Percentiles rank a stretch among this genome's conserved stretches.
phyloP scores from a whole-genome alignment of 495 filamentous ascomycete genomes.

The Annulohypoxylon maeteangense region DNA sequence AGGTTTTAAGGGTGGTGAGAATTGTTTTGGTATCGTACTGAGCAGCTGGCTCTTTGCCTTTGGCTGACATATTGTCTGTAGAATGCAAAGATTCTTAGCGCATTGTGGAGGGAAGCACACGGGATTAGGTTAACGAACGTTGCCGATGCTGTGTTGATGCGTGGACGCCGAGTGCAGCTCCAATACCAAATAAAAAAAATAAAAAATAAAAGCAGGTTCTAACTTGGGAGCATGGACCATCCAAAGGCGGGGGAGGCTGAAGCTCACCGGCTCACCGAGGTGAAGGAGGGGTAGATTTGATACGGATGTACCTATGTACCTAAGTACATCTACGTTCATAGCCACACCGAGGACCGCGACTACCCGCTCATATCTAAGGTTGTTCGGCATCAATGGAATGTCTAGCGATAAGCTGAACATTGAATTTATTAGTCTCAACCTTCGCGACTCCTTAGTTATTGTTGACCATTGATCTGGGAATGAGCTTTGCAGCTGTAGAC shows the following conservation, averaged over 20 bases:
- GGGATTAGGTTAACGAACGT: not conserved
- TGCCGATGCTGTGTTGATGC: not conserved
- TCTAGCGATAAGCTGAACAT: no score
- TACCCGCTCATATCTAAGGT: not conserved
- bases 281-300: conserved; percentile 31
- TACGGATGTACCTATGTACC: not conserved
- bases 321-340: not conserved
- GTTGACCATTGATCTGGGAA: not conserved
- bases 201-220: conserved; percentile 6
- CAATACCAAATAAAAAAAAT: conserved; percentile 12
- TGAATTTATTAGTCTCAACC: not conserved
- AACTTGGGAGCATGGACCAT: conserved; percentile 32
- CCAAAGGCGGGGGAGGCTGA: conserved; percentile 31
- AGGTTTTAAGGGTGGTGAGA: not conserved
- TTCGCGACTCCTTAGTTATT: not conserved
- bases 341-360: not conserved
- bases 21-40: conserved; percentile 33
- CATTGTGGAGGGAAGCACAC: conserved; percentile 17
- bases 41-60: conserved; percentile 48
- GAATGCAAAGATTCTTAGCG: conserved; percentile 7
- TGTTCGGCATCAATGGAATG: no score
- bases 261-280: conserved; percentile 25
- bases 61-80: conserved; percentile 45
- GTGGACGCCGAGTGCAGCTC: conserved; percentile 14
- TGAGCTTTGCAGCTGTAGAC: not conserved